Evolutionary conservation across 306 rosid genomes (phyloP).

Genomic region (Vigna trinervia): DNA sequence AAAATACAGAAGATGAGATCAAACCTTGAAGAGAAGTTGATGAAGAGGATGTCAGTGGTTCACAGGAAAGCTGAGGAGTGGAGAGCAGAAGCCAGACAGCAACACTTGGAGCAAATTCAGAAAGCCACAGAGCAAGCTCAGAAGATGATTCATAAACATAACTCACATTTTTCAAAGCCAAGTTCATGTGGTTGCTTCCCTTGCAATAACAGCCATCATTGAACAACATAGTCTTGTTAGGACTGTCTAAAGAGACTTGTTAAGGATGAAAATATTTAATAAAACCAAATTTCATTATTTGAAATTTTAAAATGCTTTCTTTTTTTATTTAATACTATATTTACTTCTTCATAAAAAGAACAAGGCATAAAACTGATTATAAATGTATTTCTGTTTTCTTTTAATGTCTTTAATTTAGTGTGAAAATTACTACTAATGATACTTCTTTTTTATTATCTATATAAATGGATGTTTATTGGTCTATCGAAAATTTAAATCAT

Average conservation of each 20-base stretch:
- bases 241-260: neutral
- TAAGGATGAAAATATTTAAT: neutral
- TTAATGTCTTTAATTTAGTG: too few relatives aligned
- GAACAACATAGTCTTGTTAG: neutral
- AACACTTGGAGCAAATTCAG: conserved; percentile 75
- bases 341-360: neutral
- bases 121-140: conserved; percentile 65
- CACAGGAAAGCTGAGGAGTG: conserved; percentile 90
- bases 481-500: too few relatives aligned
- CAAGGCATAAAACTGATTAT: neutral
- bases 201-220: conserved; percentile 57
- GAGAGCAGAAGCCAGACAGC: conserved; percentile 75
- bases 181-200: conserved; percentile 93
- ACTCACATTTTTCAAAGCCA: conserved; percentile 56
- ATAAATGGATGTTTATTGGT: too few relatives aligned
- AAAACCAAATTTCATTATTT: neutral
- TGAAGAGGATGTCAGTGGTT: conserved; percentile 85
- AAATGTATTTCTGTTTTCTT: too few relatives aligned
- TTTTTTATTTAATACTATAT: neutral
- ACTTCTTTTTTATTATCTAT: neutral
- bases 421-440: neutral
- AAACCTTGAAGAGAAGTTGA: conserved; percentile 89
- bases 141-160: conserved; percentile 59
- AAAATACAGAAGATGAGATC: conserved; percentile 94
- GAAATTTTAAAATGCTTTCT: neutral